Percentiles rank a stretch among this genome's conserved stretches.
These are phyloP conservation scores for Kodamaea laetipori DNA, from an alignment of 805 yeast genomes.

Conservation along the genomic window DNA sequence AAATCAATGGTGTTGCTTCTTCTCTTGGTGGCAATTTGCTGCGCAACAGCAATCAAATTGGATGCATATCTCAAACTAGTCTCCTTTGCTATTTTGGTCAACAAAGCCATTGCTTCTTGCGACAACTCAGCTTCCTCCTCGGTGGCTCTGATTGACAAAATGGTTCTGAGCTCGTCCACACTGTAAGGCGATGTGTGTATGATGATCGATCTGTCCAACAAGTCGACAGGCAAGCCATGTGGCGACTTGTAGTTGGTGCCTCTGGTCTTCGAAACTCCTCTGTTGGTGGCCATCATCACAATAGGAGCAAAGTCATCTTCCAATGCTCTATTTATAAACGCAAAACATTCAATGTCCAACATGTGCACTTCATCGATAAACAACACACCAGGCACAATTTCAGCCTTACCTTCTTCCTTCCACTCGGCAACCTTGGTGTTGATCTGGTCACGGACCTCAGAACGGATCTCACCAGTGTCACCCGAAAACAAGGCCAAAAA, in stretches of 20 bases:
- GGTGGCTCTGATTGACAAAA: conserved; percentile 84
- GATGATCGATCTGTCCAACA: conserved; percentile 90
- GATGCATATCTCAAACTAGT: conserved; percentile 92
- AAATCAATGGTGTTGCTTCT: conserved; percentile 71
- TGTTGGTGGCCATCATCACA: conserved; percentile 96
- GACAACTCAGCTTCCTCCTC: conserved; percentile 90
- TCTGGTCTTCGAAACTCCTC: conserved; percentile 91
- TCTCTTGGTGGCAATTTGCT: conserved; percentile 81
- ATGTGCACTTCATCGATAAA: conserved; percentile 98
- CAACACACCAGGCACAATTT: conserved; percentile 94
- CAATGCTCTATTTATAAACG: conserved; percentile 91
- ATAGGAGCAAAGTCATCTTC: conserved; percentile 97
- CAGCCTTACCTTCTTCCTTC: conserved; percentile 99
- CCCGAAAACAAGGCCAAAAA: conserved; percentile 94
- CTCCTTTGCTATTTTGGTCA: conserved; percentile 87
- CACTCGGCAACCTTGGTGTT: conserved; percentile 96
- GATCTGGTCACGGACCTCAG: conserved; percentile 94
- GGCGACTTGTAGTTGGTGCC: conserved; percentile 94
- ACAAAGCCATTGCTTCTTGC: conserved; percentile 79
- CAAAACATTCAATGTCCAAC: conserved; percentile 96
- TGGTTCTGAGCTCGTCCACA: conserved; percentile 82
- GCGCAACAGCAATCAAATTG: conserved; percentile 86
- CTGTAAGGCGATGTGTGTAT: conserved; percentile 81
- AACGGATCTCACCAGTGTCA: conserved; percentile 95
- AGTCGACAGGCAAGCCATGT: conserved; percentile 95